Base-by-base conservation (phyloP, 208 protist species). In the Zelonia costaricensis region DNA sequence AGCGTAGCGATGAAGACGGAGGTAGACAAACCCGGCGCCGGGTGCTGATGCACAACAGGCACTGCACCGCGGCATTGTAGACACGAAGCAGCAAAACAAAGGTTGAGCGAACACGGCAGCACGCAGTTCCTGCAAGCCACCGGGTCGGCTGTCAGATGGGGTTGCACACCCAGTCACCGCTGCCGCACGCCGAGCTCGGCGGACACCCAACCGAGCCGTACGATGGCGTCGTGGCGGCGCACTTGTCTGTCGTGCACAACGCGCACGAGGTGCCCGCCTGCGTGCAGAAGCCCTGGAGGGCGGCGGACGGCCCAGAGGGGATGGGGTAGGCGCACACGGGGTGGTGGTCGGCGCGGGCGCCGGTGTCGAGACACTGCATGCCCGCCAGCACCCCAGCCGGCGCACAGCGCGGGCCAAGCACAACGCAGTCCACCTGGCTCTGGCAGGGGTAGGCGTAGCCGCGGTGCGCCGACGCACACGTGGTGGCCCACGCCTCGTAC, bases 391-490 rank as follows among this genome's bases (percentile, higher is more conserved):
- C 18, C 8, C 35, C 49, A 1, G 46, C 20, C 0, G 64, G 39
- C 0, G 76, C 79, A 39, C 76, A 82, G 12, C 1, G 47, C 2
- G 51, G 38, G 3, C 65, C 66, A 8, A 80, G 31, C 45, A 69
- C 36, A 12, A 60, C 64, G 57, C 83, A 89, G 54, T 89, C 82
- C 5, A 69, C 55, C 18, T 64, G 20, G 8, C 57, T 65, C 10
- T 18, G 33, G 63, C 82, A 90, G 13, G 42, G 33, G 44, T 63
- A 71, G 1, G 55, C 15, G 6, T 57, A 31, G 2, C 78, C 78
- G 6, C 36, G 12, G 1, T 33, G 13, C 7, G 54, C 63, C 12
- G 15, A 0, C 3, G 36, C 27, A 48, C 75, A 85, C 3, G 18
- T 60, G 4, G 52, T 15, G 16, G 35, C 23, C 78, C 78, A 85